Evolutionary conservation across 495 filamentous ascomycete genomes (phyloP).

Genomic region (Aspergillus bridgeri): DNA sequence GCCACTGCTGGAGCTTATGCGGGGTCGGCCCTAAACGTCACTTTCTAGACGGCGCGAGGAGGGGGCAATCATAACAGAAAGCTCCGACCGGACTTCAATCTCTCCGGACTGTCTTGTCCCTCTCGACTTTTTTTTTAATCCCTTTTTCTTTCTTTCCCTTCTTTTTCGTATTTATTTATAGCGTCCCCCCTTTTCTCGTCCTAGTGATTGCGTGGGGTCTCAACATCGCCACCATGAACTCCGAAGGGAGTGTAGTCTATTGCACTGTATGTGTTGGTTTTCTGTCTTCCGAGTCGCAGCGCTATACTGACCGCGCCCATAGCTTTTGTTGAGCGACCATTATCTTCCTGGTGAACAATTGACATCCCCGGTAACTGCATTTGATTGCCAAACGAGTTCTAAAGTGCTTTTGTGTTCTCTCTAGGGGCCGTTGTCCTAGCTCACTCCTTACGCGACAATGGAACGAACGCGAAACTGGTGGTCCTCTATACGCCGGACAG

Average conservation of each 20-base stretch:
- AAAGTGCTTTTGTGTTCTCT: constrained; percentile 21
- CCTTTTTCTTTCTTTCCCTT: neutral
- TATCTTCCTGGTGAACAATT: constrained; percentile 76
- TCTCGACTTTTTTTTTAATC: neutral
- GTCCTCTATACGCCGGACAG: constrained; percentile 76
- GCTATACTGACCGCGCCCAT: constrained; percentile 22
- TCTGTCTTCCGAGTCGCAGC: constrained; percentile 1
- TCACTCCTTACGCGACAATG: constrained; percentile 90
- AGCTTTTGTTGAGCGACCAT: constrained; percentile 86
- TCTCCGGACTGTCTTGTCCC: neutral
- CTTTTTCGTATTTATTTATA: constrained; percentile 1
- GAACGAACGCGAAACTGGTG: constrained; percentile 80
- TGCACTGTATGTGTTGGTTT: constrained; percentile 48
- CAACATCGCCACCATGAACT: constrained; percentile 26
- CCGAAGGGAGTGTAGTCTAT: constrained; percentile 45
- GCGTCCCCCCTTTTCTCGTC: neutral
- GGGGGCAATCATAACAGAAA: constrained; percentile 17
- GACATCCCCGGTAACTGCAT: neutral
- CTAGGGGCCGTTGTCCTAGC: constrained; percentile 88
- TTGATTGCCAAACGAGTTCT: constrained; percentile 2
- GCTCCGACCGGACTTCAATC: neutral
- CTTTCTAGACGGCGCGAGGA: neutral
- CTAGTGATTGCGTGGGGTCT: constrained; percentile 1
- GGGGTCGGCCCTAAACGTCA: constrained; percentile 19
- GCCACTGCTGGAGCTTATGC: constrained; percentile 4